These are phyloP conservation scores for Pythium aquatile DNA, from an alignment of 352 stramenopile genomes.

Conservation along the genomic window DNA sequence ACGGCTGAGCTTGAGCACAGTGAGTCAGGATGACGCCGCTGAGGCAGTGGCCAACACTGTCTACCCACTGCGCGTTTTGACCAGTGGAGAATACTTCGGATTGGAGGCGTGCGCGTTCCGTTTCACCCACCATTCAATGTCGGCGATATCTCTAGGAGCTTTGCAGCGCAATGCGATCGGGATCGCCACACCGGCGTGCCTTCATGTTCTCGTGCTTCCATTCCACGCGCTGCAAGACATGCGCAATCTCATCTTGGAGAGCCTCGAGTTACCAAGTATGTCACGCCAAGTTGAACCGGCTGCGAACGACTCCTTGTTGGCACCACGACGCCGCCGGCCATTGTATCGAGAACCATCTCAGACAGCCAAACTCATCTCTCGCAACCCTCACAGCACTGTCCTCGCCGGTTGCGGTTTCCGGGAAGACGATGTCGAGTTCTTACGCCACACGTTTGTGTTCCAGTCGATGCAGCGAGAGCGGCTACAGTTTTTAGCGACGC, in stretches of 20 bases:
- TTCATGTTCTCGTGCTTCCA: constrained; percentile 40
- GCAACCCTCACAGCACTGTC: neutral
- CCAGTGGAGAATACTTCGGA: constrained; percentile 42
- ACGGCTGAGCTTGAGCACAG: constrained; percentile 17
- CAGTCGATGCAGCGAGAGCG: constrained; percentile 33
- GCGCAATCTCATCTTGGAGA: constrained; percentile 6
- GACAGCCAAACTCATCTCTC: neutral
- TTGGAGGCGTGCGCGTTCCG: constrained; percentile 45
- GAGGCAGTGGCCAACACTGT: constrained; percentile 7
- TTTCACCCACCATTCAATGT: constrained; percentile 36
- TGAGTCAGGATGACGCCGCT: constrained; percentile 5
- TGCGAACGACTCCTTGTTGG: constrained; percentile 11
- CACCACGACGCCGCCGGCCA: constrained; percentile 9
- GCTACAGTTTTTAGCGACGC: constrained; percentile 46
- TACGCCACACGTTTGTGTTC: constrained; percentile 51
- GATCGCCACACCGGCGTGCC: constrained; percentile 33
- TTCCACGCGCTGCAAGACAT: constrained; percentile 36
- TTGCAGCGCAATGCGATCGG: constrained; percentile 50
- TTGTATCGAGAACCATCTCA: neutral
- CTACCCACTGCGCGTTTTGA: constrained; percentile 34
- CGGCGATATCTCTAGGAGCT: constrained; percentile 36
- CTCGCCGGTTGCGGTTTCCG: constrained; percentile 19
- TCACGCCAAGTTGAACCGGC: neutral
- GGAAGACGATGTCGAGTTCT: constrained; percentile 26
- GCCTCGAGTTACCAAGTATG: neutral